phyloP scores from a whole-genome alignment of 1,284 basidiomycete genomes.

The Puccinia novopanici region DNA sequence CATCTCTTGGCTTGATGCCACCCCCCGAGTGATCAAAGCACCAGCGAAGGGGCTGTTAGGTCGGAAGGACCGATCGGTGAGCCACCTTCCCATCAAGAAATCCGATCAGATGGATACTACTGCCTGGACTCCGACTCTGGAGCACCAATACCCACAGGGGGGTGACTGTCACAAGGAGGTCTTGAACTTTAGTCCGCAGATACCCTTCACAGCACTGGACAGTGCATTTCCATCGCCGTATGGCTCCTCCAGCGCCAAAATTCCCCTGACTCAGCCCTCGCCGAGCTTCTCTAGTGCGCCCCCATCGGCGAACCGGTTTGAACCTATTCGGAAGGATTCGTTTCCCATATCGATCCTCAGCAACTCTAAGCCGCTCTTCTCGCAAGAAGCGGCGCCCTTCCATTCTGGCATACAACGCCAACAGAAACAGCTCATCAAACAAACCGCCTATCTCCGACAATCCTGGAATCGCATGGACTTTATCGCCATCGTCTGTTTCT shows the following conservation, averaged over 20 bases:
- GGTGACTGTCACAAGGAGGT: background rate
- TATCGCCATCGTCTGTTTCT: conserved; percentile 78
- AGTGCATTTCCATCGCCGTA: conserved; percentile 55
- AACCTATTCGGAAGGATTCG: conserved; percentile 24
- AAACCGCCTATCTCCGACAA: conserved; percentile 76
- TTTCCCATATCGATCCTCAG: conserved; percentile 7
- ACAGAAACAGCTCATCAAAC: conserved; percentile 52
- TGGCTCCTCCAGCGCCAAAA: conserved; percentile 61
- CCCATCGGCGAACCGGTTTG: background rate
- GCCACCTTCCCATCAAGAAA: conserved; percentile 15
- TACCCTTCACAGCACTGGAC: conserved; percentile 3
- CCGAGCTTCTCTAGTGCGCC: background rate
- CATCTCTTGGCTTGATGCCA: background rate
- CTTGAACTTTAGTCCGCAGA: conserved; percentile 2
- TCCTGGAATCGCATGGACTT: conserved; percentile 92
- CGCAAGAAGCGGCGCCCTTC: conserved; percentile 42
- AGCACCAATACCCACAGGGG: background rate
- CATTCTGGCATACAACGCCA: conserved; percentile 40
- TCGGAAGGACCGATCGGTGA: conserved; percentile 30
- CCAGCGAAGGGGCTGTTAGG: background rate
- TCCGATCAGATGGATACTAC: conserved; percentile 19
- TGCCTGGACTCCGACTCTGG: conserved; percentile 11
- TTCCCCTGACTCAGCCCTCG: conserved; percentile 14
- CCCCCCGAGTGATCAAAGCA: background rate
- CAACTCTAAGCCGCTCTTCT: conserved; percentile 24